phyloP scores from a whole-genome alignment of 2,329 filamentous ascomycete genomes.

The Alternaria sp. region DNA sequence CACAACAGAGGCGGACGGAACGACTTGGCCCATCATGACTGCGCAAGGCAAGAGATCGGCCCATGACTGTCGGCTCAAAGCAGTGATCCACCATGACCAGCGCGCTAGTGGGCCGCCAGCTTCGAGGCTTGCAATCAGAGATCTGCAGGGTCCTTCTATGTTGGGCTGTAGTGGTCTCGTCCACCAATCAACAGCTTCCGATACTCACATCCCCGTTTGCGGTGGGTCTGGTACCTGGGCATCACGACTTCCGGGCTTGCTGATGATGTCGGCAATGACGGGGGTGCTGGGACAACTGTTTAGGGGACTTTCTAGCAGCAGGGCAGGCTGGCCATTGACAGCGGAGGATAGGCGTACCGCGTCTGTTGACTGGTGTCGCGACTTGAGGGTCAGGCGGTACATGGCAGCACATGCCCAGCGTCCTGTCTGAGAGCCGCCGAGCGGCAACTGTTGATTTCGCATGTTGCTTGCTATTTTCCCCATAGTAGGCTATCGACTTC shows the following conservation, averaged over 20 bases:
- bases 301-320: constrained; percentile 22
- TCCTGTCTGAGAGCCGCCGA: constrained; percentile 1
- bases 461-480: neutral
- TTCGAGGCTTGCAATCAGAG: constrained; percentile 28
- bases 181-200: constrained; percentile 19
- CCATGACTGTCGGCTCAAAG: constrained; percentile 21
- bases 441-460: neutral
- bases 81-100: constrained; percentile 24
- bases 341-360: neutral
- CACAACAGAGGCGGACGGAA: constrained; percentile 6
- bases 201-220: constrained; percentile 18
- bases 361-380: constrained; percentile 9
- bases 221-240: neutral
- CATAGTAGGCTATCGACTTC: neutral
- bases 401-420: neutral
- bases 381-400: neutral
- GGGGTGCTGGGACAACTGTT: constrained; percentile 14
- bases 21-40: constrained; percentile 18
- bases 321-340: constrained; percentile 10
- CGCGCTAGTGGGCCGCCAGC: neutral
- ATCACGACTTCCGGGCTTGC: constrained; percentile 3
- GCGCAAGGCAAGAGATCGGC: constrained; percentile 33
- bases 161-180: neutral
- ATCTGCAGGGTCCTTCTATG: constrained; percentile 44
- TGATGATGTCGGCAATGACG: constrained; percentile 26